Percentiles rank a stretch among this genome's conserved stretches.
Conservation (phyloP, 768 basidiomycete genomes). For the Boletus patriciae region DNA sequence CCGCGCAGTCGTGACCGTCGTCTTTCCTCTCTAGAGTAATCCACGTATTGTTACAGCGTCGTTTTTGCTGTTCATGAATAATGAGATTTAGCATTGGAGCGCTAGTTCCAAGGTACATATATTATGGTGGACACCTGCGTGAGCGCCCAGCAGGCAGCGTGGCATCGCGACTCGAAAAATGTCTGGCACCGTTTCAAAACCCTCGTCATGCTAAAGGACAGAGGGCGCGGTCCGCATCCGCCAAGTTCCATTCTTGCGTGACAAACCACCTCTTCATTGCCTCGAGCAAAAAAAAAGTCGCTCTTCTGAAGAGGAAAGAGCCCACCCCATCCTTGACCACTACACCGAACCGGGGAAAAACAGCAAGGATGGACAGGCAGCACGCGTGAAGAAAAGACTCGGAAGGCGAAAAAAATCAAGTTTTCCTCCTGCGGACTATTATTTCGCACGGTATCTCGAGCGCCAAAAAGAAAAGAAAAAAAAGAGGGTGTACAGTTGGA, state of each 20-base stretch:
- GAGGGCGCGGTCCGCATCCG: not conserved
- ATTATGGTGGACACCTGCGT: not conserved
- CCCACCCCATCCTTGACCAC: constrained; percentile 13
- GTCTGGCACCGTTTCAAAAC: constrained; percentile 20
- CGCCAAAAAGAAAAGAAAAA: not conserved
- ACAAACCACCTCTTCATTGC: constrained; percentile 33
- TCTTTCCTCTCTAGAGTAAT: constrained; percentile 21
- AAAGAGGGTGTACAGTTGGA: not conserved
- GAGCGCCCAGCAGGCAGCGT: no score
- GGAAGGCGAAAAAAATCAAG: not conserved
- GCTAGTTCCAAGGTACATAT: not conserved
- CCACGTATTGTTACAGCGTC: constrained; percentile 10
- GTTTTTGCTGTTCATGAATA: constrained; percentile 17
- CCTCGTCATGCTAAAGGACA: not conserved
- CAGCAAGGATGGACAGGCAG: constrained; percentile 15
- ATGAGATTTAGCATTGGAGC: constrained; percentile 10
- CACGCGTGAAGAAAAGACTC: constrained; percentile 17
- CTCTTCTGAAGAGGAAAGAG: constrained; percentile 32
- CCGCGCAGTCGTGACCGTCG: constrained; percentile 28
- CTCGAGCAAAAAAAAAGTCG: constrained; percentile 18
- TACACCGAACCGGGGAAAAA: constrained; percentile 10
- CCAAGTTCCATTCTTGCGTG: constrained; percentile 22
- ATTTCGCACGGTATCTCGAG: constrained; percentile 17
- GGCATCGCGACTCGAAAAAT: not conserved
- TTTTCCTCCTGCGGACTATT: not conserved